Conservation (phyloP, 2,329 filamentous ascomycete species). For the Microdochium paspali region DNA sequence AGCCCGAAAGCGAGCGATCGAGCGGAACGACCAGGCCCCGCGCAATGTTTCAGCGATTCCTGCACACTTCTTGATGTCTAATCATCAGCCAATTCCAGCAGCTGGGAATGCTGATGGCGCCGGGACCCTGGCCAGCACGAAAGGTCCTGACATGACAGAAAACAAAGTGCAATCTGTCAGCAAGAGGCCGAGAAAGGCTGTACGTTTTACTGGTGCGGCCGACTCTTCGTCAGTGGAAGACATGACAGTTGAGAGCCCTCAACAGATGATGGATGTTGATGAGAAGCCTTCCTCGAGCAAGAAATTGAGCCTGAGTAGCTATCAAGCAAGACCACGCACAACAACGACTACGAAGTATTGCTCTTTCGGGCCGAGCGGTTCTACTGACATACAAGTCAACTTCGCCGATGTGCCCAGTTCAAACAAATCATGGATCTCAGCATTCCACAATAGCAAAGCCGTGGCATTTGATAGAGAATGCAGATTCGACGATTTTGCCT, state of each 20-base stretch:
- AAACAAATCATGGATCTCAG: not conserved
- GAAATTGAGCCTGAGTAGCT: not conserved
- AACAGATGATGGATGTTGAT: constrained; percentile 14
- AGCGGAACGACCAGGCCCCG: constrained; percentile 31
- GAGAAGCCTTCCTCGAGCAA: not conserved
- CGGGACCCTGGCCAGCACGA: not conserved
- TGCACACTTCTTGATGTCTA: constrained; percentile 15
- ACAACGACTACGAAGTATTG: not conserved
- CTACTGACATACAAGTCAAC: not conserved
- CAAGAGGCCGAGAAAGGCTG: constrained; percentile 24
- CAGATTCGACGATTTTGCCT: not conserved
- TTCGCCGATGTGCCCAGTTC: not conserved
- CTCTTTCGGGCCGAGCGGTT: not conserved
- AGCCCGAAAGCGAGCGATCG: constrained; percentile 30
- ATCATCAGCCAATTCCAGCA: constrained; percentile 6
- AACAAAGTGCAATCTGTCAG: not conserved
- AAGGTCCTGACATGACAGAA: too few species aligned
- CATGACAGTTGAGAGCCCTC: constrained; percentile 6
- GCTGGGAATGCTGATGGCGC: not conserved
- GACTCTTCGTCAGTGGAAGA: constrained; percentile 2
- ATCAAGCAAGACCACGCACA: not conserved
- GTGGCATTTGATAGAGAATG: not conserved
- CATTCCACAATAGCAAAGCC: not conserved
- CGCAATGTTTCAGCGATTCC: constrained; percentile 24
- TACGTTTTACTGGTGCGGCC: constrained; percentile 22